Evolutionary conservation across 2,329 filamentous ascomycete genomes (phyloP).

Genomic region (Ophiostoma ips): DNA sequence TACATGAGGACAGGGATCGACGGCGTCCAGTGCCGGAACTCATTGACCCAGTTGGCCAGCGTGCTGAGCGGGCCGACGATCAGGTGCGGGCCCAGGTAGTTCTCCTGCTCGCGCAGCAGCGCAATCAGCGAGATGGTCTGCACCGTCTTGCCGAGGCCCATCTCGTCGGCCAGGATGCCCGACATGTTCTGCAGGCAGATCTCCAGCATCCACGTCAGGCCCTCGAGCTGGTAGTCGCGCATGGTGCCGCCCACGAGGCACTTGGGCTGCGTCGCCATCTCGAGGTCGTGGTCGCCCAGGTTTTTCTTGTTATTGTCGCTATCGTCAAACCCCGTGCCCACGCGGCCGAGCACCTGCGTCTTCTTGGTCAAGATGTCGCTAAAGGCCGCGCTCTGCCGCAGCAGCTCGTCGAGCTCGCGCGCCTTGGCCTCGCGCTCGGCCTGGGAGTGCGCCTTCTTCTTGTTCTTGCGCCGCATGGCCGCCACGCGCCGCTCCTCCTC

Average conservation of each 20-base stretch:
- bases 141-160: conserved; percentile 82
- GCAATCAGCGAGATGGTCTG: conserved; percentile 84
- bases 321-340: conserved; percentile 42
- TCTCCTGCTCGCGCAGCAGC: conserved; percentile 71
- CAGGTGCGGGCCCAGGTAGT: conserved; percentile 72
- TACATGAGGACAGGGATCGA: conserved; percentile 80
- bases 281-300: conserved; percentile 52
- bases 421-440: conserved; percentile 44
- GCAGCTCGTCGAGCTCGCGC: conserved; percentile 42
- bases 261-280: conserved; percentile 73
- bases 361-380: conserved; percentile 50
- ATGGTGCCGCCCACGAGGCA: conserved; percentile 79
- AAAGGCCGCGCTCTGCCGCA: conserved; percentile 46
- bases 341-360: conserved; percentile 46
- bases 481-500: conserved; percentile 30
- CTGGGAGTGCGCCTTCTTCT: conserved; percentile 34
- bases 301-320: conserved; percentile 32
- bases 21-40: conserved; percentile 84
- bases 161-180: conserved; percentile 84
- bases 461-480: conserved; percentile 27
- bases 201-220: conserved; percentile 91
- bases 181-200: conserved; percentile 67
- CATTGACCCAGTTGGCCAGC: conserved; percentile 88
- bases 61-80: conserved; percentile 87
- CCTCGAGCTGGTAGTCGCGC: conserved; percentile 88